phyloP scores from a whole-genome alignment of 495 filamentous ascomycete species.

The Penicillium pancosmium region DNA sequence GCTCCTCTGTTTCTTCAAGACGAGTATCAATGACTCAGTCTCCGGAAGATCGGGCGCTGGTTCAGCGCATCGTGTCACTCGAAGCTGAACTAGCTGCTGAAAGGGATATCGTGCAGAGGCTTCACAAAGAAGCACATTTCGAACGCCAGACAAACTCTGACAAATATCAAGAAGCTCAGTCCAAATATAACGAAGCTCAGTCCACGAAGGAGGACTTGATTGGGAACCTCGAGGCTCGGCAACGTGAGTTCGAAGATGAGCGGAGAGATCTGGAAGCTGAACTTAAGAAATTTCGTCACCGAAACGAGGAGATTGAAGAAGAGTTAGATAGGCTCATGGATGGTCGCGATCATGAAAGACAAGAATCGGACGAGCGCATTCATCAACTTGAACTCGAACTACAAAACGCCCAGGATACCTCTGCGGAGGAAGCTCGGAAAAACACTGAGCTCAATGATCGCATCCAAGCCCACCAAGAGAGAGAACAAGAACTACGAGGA shows the following conservation, averaged over 20 bases:
- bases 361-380: constrained; percentile 66
- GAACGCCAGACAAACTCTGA: constrained; percentile 66
- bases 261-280: constrained; percentile 79
- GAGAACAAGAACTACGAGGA: constrained; percentile 24
- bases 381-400: constrained; percentile 72
- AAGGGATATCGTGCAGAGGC: constrained; percentile 56
- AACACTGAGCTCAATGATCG: constrained; percentile 48
- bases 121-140: constrained; percentile 65
- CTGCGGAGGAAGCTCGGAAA: constrained; percentile 58
- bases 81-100: constrained; percentile 77
- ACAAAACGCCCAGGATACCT: constrained; percentile 58
- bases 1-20: constrained; percentile 67
- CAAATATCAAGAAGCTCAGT: constrained; percentile 75
- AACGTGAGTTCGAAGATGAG: constrained; percentile 85
- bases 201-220: constrained; percentile 94
- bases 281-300: constrained; percentile 70
- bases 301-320: constrained; percentile 85
- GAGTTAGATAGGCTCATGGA: constrained; percentile 85
- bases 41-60: constrained; percentile 63
- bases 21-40: constrained; percentile 69
- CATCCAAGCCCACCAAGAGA: constrained; percentile 9
- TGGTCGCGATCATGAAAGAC: constrained; percentile 75
- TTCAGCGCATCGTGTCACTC: constrained; percentile 72
- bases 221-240: constrained; percentile 89
- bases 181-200: constrained; percentile 74